A percentile compares a stretch with the other conserved stretches of the same genome.
phyloP scores from a whole-genome alignment of 805 yeast species.

The Lachancea dasiensis region DNA sequence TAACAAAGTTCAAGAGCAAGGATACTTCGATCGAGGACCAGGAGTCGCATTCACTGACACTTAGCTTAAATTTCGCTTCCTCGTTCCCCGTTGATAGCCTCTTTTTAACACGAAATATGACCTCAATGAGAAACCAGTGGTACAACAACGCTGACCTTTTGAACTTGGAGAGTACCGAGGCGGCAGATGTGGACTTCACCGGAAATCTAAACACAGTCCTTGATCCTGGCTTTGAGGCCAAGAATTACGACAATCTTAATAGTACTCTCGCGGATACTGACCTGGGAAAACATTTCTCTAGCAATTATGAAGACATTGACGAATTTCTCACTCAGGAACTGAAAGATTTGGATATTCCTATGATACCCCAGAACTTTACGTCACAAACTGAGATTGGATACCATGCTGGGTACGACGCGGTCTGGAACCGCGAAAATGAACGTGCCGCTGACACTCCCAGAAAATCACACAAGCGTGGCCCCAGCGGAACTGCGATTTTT shows the following conservation, averaged over 20 bases:
- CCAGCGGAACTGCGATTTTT: conserved; percentile 77
- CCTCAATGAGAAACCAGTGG: conserved; percentile 9
- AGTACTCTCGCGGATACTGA: conserved; percentile 35
- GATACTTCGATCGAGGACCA: too few species aligned
- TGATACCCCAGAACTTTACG: conserved; percentile 18
- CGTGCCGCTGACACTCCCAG: conserved; percentile 6
- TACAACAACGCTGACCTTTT: conserved; percentile 3
- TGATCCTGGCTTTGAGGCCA: not conserved
- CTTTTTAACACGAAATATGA: too few species aligned
- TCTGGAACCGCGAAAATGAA: conserved; percentile 9
- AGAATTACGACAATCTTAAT: not conserved
- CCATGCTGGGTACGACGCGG: conserved; percentile 5
- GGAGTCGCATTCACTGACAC: too few species aligned
- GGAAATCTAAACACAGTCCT: not conserved
- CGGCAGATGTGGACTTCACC: conserved; percentile 3
- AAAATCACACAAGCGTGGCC: conserved; percentile 48
- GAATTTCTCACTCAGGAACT: conserved; percentile 52
- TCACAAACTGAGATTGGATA: conserved; percentile 1
- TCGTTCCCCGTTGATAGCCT: too few species aligned
- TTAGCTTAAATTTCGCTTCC: too few species aligned
- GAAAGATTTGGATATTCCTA: conserved; percentile 59
- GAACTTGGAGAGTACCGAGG: conserved; percentile 3
- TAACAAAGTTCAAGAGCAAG: too few species aligned
- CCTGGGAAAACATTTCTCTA: conserved; percentile 40
- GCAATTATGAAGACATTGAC: conserved; percentile 48